Percentiles rank a stretch among this genome's conserved stretches.
Conservation (phyloP, 805 yeast species). For the Saccharomycopsis olivae region DNA sequence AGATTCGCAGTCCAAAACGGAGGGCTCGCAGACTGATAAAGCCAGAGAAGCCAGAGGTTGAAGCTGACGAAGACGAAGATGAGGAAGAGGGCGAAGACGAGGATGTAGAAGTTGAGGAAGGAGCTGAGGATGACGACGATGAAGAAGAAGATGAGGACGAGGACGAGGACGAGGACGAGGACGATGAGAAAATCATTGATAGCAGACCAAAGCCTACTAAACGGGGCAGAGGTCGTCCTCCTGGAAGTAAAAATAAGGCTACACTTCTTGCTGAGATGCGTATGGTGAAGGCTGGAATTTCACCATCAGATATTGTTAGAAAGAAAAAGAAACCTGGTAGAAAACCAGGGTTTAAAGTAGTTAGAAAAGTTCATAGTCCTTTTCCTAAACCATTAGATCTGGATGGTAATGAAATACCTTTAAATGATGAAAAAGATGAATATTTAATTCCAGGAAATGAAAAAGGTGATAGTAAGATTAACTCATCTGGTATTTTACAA, state of each 20-base stretch:
- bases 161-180: conserved; percentile 20
- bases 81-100: conserved; percentile 18
- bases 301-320: conserved; percentile 17
- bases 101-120: conserved; percentile 24
- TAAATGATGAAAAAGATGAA: conserved; percentile 45
- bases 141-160: conserved; percentile 21
- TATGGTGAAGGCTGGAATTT: conserved; percentile 17
- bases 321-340: conserved; percentile 20
- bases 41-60: conserved; percentile 3
- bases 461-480: conserved; percentile 53
- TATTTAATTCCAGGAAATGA: conserved; percentile 52
- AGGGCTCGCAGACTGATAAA: neutral
- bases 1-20: neutral
- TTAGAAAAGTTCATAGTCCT: conserved; percentile 20
- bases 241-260: conserved; percentile 20
- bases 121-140: conserved; percentile 25
- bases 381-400: conserved; percentile 39
- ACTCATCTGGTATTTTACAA: conserved; percentile 41
- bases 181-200: conserved; percentile 20
- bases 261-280: conserved; percentile 20
- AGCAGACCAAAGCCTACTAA: conserved; percentile 18
- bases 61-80: conserved; percentile 7
- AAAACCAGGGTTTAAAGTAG: conserved; percentile 11
- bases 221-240: conserved; percentile 25
- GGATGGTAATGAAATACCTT: conserved; percentile 46